Conservation (phyloP, 306 rosid species). For the Malus asiatica region DNA sequence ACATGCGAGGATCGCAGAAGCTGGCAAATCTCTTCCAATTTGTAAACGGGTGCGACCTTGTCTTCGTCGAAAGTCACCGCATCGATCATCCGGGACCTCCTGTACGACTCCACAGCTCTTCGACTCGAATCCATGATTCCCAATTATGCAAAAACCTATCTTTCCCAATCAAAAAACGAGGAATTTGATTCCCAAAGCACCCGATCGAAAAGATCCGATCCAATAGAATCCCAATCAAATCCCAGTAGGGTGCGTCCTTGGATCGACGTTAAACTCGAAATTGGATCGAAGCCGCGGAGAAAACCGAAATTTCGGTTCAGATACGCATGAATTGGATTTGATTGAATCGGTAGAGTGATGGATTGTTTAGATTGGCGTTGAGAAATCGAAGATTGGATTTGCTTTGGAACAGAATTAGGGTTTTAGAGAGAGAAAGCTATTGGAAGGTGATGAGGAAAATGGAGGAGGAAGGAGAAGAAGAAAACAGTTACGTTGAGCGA, state of each 20-base stretch:
- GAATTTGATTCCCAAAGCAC: slow-evolving; percentile 14
- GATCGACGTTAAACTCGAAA: slow-evolving; percentile 4
- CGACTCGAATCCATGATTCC: slow-evolving; percentile 85
- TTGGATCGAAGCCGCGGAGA: neutral
- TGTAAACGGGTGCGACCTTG: slow-evolving; percentile 85
- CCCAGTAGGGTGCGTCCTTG: neutral
- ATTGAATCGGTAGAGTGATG: neutral
- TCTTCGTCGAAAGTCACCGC: slow-evolving; percentile 88
- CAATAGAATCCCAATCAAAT: slow-evolving; percentile 2
- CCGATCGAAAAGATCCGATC: slow-evolving; percentile 8
- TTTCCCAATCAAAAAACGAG: neutral
- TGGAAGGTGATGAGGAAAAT: neutral
- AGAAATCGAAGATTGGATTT: neutral
- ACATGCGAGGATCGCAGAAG: slow-evolving; percentile 79
- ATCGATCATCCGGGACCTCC: slow-evolving; percentile 88
- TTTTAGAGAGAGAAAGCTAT: neutral
- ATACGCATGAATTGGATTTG: neutral
- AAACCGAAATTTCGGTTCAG: neutral
- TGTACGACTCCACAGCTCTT: slow-evolving; percentile 95
- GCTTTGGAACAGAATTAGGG: slow-evolving; percentile 12
- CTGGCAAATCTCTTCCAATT: slow-evolving; percentile 82
- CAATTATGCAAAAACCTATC: neutral
- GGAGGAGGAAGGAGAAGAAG: slow-evolving; percentile 7
- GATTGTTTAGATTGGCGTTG: neutral
- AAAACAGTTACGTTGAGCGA: neutral